Conservation (phyloP, 73 alveolate genomes). For the Urostyla sp. region DNA sequence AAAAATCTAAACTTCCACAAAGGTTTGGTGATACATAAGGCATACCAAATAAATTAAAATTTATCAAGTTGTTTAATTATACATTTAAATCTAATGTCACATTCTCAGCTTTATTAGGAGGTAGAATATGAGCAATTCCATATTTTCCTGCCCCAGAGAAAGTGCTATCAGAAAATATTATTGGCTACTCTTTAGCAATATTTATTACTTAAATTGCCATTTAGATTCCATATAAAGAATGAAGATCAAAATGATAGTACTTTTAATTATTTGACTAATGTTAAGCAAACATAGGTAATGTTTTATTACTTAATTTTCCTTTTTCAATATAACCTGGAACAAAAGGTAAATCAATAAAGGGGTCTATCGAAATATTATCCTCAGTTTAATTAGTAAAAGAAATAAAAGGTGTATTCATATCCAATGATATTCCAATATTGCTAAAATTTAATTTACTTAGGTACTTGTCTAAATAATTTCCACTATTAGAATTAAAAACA, state of each 20-base stretch:
- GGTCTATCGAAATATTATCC: no score
- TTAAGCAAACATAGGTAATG: background rate
- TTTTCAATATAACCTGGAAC: background rate
- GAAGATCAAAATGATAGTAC: background rate
- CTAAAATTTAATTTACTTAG: no score
- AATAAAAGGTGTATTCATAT: background rate
- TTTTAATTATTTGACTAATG: background rate
- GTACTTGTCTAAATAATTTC: no score
- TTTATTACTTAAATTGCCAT: background rate
- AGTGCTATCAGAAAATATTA: conserved; percentile 19
- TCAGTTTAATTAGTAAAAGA: no score
- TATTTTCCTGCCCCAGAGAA: conserved; percentile 22
- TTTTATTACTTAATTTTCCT: background rate
- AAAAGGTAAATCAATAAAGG: background rate
- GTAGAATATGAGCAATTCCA: conserved; percentile 6
- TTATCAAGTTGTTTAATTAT: background rate
- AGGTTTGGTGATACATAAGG: background rate
- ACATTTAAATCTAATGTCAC: background rate
- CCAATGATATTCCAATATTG: background rate
- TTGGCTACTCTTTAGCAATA: background rate
- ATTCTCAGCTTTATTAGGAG: background rate
- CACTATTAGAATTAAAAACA: background rate
- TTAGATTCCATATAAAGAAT: background rate
- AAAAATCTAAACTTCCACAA: background rate
- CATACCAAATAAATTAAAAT: conserved; percentile 15